Conservation (phyloP, 805 yeast species). For the Saccharomycopsis amapae region DNA sequence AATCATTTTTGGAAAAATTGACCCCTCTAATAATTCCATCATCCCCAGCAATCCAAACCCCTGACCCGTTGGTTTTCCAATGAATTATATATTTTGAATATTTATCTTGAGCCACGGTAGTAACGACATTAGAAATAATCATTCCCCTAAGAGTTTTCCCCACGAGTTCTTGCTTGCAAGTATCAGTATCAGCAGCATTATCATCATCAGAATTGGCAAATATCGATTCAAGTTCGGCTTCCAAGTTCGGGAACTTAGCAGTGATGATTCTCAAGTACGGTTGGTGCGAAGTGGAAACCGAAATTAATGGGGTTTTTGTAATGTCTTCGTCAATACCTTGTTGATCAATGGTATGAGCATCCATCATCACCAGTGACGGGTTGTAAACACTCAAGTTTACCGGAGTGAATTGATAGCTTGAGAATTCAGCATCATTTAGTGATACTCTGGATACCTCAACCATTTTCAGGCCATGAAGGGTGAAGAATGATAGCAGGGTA, state of each 20-base stretch:
- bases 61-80: slow-evolving; percentile 40
- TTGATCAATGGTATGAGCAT: background rate
- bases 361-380: slow-evolving; percentile 3
- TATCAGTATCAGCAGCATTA: too few species aligned
- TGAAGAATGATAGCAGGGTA: slow-evolving; percentile 41
- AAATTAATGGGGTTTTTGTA: slow-evolving; percentile 32
- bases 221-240: background rate
- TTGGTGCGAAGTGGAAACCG: slow-evolving; percentile 68
- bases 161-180: too few species aligned
- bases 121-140: slow-evolving; percentile 38
- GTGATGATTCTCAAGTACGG: slow-evolving; percentile 70
- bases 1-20: slow-evolving; percentile 37
- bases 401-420: slow-evolving; percentile 57
- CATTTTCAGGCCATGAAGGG: too few species aligned
- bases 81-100: slow-evolving; percentile 44
- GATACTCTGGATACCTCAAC: slow-evolving; percentile 46
- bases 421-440: slow-evolving; percentile 66
- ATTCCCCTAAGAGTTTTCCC: slow-evolving; percentile 29
- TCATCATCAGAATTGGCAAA: too few species aligned
- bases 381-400: slow-evolving; percentile 33
- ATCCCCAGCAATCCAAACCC: slow-evolving; percentile 64
- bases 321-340: slow-evolving; percentile 6
- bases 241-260: slow-evolving; percentile 35
- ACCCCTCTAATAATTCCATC: slow-evolving; percentile 61
- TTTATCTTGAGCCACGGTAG: slow-evolving; percentile 63